Evolutionary conservation across 73 alveolate genomes (phyloP), one percentile per base, ranked within the genome.

Genomic region (Stentor coeruleus): DNA sequence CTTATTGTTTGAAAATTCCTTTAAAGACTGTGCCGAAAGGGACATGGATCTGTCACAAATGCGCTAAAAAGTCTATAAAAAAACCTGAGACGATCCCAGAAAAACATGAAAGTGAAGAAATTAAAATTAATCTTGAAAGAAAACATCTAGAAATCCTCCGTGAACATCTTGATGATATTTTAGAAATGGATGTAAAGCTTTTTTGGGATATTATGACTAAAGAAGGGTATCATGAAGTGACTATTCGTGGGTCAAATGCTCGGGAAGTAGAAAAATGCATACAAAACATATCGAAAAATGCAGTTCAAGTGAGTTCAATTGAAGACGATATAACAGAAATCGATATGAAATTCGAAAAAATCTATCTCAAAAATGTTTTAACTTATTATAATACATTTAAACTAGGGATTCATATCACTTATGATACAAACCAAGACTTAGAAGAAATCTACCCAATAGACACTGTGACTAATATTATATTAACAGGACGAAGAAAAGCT

Each of bases 21-120:
- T 81, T 87, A 42, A 75, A 58, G 3, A 81, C 72, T 35, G 84
- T 87, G 3, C 92, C 92, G 11, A 59, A 81, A 33, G 92, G 79
- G 41, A 81, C 83, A 20, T 87, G 92, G 92, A 74, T 81, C 60
- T 87, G 92, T 66, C 55, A 72, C 28, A 87, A 81, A 38, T 87
- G 92, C 79, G 14, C 79, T 14, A 66, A 66, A 33, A 66, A 66
- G 2, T 15, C 42, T 14, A 66, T 28, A 26, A 66, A 66, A 66
- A 40, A 20, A 26, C n/a, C n/a, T 20, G n/a, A 20, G n/a, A 26
- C 79, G 14, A 31, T 20, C 15, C 73, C 28, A 20, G 28, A 1
- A 57, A 31, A 57, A 57, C 35, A 57, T 57, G 35, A 20, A 20
- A 57, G 15, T 57, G 28, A 57, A 2, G 37, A 66, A 26, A 66